Evolutionary conservation across 2,329 filamentous ascomycete genomes (phyloP), one percentile per base, ranked within the genome.

Genomic region (Neophaeococcomyces mojaviensis): DNA sequence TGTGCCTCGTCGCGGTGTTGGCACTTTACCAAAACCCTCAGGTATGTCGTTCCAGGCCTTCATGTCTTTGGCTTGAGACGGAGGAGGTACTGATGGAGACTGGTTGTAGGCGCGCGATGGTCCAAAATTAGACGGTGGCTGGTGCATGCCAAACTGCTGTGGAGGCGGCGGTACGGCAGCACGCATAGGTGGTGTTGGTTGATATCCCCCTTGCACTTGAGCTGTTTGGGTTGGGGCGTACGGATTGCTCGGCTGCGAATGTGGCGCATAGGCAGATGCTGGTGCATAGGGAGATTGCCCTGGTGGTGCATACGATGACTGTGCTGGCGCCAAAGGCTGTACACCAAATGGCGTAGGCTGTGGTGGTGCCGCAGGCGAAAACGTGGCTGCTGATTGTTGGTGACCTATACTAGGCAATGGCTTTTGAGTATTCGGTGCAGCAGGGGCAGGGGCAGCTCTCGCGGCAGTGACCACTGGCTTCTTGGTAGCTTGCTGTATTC

Each of bases 41-140:
- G 92, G 92, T 42, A 94, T 84, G 64, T 98, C 92, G 57, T 98
- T 98, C 92, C 92, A 98, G 57, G 86, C 84, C 22, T 82, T 79
- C 52, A 82, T 82, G 53, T 84, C 83, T 60, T 81, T 82, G 47
- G 78, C 72, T 59, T 79, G 81, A 8, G 86, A 79, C 15, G 86
- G 79, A 18, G 88, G 82, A 33, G 79, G 73, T 13, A 70, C 65
- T 19, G 75, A 74, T 10, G 78, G 74, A 13, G 86, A 83, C n/a
- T 82, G 77, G 30, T 79, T 81, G 20, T 78, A 74, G 50, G 78
- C 80, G 51, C 84, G 79, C 43, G 81, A 81, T 48, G 79, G 79
- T 33, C 79, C 81, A 10, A 28, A 39, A 77, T 62, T 61, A 58
- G 51, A 60, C 64, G 24, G 54, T 54, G 60, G 56, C 59, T 68